Conservation (phyloP, 2,329 filamentous ascomycete species). For the Malbranchea zuffiana region DNA sequence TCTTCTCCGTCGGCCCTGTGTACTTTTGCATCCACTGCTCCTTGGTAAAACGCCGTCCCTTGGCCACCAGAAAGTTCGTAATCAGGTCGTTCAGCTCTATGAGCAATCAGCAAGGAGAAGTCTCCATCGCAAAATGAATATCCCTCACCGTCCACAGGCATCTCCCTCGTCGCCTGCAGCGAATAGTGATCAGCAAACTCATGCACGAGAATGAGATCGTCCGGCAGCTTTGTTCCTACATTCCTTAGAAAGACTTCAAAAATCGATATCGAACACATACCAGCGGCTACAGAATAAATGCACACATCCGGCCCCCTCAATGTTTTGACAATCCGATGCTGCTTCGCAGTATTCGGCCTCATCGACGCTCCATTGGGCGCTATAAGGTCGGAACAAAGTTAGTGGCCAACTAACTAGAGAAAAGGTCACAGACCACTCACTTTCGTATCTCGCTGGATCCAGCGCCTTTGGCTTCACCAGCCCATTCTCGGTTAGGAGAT, state of each 20-base stretch:
- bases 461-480: constrained; percentile 16
- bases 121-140: background rate
- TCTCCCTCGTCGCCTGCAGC: constrained; percentile 16
- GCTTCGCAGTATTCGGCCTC: constrained; percentile 11
- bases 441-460: constrained; percentile 13
- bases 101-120: constrained; percentile 1
- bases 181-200: constrained; percentile 19
- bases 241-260: constrained; percentile 1
- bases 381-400: background rate
- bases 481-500: constrained; percentile 15
- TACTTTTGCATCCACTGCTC: constrained; percentile 14
- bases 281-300: constrained; percentile 11
- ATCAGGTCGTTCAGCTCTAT: constrained; percentile 18
- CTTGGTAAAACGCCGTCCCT: constrained; percentile 12
- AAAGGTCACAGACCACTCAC: constrained; percentile 8
- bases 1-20: constrained; percentile 12
- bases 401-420: constrained; percentile 1
- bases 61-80: constrained; percentile 11
- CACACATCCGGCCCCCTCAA: constrained; percentile 3
- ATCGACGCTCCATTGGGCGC: constrained; percentile 13
- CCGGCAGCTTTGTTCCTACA: constrained; percentile 7
- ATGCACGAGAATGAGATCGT: constrained; percentile 19
- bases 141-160: constrained; percentile 14
- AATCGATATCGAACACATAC: constrained; percentile 6
- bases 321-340: constrained; percentile 8